Evolutionary conservation across 305 asterid genomes (phyloP).

Genomic region (Fraxinus angustifolia): DNA sequence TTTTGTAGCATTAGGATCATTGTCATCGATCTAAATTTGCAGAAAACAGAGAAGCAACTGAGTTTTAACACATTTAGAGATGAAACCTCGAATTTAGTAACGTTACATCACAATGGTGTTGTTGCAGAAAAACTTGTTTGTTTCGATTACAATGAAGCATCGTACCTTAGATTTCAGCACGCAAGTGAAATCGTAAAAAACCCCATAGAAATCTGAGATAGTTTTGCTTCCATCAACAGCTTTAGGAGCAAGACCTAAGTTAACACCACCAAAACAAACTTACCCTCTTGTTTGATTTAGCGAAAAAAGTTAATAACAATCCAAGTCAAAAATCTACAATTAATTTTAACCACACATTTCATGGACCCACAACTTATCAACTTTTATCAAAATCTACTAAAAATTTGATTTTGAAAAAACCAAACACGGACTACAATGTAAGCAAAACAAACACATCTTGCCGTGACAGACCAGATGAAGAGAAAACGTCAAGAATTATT

Average conservation of each 20-base stretch:
- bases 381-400: no score
- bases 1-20: neutral
- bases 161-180: constrained; percentile 80
- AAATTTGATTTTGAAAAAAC: no score
- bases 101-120: neutral
- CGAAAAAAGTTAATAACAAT: no score
- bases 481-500: constrained; percentile 8
- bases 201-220: constrained; percentile 74
- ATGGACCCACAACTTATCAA: no score
- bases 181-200: constrained; percentile 74
- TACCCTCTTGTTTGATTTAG: no score
- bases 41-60: neutral
- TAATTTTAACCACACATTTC: neutral
- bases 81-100: neutral
- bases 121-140: neutral
- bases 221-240: constrained; percentile 65
- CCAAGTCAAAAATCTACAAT: neutral
- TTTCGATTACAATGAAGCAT: constrained; percentile 8
- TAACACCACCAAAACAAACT: constrained; percentile 7
- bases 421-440: no score
- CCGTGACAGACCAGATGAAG: neutral
- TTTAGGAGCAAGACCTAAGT: constrained; percentile 83
- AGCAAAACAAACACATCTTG: neutral
- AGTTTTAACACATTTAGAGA: no score
- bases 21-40: constrained; percentile 43